Base-by-base conservation (phyloP, 805 yeast species). In the Nakazawaea holstii region DNA sequence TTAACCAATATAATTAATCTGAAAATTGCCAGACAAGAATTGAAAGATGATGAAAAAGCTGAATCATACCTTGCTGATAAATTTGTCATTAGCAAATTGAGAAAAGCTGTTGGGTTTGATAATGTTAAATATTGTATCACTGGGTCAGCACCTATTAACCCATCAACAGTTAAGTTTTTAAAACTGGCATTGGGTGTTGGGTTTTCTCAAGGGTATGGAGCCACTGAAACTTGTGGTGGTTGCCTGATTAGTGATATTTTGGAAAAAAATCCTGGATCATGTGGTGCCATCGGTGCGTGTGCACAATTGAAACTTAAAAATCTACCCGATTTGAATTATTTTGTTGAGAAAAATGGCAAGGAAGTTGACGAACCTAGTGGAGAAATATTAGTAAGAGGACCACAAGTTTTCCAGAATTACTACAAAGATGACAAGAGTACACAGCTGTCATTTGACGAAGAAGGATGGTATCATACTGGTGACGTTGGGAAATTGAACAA, bases 191-290 rank as follows among this genome's bases (percentile, higher is more conserved):
- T 86, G 45, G 78, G 76, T 51, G 61, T 77, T 48, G 79, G 76
- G 68, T 74, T 53, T 33, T 38, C 59, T 26, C 90, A 84, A 64
- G 94, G 92, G n/a, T 85, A 84, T 61, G 92, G 91, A 3, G 70
- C 81, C 35, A 80, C 88, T 4, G 92, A 85, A 64, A 70, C 83
- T 4, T 78, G 80, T 67, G 85, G 86, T n/a, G 89, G 88, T 11
- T 57, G 77, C 46, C 68, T 67, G 44, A 48, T 65, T 61, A 59
- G 68, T 50, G 66, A 39, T 41, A 55, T 57, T 57, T 68, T 60
- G 50, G 88, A 82, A 47, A 58, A 63, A 6, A 58, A 60, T 9
- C 59, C 64, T 3, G 87, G 84, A n/a, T 68, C 80, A 3, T 75
- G 81, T 52, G 91, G 91, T 15, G 73, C 85, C 1, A 69, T 81